Conservation (phyloP, 148 eudicot genomes). For the Bassia scoparia region DNA sequence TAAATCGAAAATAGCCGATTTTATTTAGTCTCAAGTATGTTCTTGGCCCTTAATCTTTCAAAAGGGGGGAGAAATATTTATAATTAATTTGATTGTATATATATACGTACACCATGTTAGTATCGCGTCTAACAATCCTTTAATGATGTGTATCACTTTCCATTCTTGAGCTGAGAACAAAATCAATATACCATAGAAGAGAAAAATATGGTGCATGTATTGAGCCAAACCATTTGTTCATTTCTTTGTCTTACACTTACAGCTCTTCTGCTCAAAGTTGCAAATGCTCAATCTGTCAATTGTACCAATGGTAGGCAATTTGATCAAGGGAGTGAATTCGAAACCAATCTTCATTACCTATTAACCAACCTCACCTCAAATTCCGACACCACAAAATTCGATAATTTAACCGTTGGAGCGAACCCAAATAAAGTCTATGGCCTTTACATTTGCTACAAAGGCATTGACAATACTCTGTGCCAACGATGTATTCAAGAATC, state of each 20-base stretch:
- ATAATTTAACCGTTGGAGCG: conserved; percentile 16
- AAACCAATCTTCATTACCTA: conserved; percentile 16
- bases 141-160: too few relatives aligned
- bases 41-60: too few relatives aligned
- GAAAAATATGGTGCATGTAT: neutral
- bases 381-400: conserved; percentile 13
- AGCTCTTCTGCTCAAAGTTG: neutral
- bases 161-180: too few relatives aligned
- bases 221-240: neutral
- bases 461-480: conserved; percentile 15
- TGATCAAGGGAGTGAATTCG: conserved; percentile 18
- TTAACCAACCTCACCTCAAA: conserved; percentile 26
- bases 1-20: too few relatives aligned
- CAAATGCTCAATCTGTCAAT: conserved; percentile 1
- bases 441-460: conserved; percentile 20
- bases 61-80: too few relatives aligned
- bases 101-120: too few relatives aligned
- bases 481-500: conserved; percentile 16
- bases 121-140: too few relatives aligned
- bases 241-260: neutral
- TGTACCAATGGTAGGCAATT: conserved; percentile 15
- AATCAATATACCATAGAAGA: neutral
- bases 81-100: too few relatives aligned
- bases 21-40: too few relatives aligned
- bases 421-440: conserved; percentile 21